Base-by-base conservation (phyloP, 108 stramenopile species). In the Nitzschia inconspicua region DNA sequence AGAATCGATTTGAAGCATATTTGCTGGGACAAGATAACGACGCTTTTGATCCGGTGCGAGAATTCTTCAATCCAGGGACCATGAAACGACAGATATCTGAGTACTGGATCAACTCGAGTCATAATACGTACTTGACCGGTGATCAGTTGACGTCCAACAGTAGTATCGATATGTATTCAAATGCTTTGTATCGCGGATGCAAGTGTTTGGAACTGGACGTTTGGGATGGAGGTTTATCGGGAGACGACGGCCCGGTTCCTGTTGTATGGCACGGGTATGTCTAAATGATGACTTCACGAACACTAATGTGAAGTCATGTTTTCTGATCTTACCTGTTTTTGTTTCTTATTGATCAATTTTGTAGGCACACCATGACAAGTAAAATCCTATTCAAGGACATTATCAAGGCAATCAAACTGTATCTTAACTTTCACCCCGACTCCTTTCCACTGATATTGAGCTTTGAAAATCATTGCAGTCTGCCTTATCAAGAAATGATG, bases 61-160 rank as follows among this genome's bases (percentile, higher is more conserved):
- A 80, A 66, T 43, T 35, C 24, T 82, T 81, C 28, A 56, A 84
- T 37, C 20, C 25, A 27, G 42, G 39, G 4, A 52, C 46, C 47
- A 93, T 98, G 93, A 63, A 70, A 18, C 68, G 71, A 39, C 91
- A 94, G 14, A 71, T 99, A 18, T 84, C 90, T 22, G 80, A 95
- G 70, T 99, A 98, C 65, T 98, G 79, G 76, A 91, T 97, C 61
- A 91, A 94, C 48, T 85, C 89, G 5, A 87, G 88, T 42, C 98
- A 99, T 82, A 99, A 99, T 57, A 96, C 97, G 1, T 99, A 99
- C 70, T 66, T 98, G 27, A 85, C 91, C 18, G 97, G 96, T 18
- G 96, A 99, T 77, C 98, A 99, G 64, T 63, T 97, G 25, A 80
- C 82, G 32, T 80, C 82, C n/a, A 65, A 71, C 28, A 86, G 85